Conservation (phyloP, 495 filamentous ascomycete genomes). For the Entonaema liquescens region DNA sequence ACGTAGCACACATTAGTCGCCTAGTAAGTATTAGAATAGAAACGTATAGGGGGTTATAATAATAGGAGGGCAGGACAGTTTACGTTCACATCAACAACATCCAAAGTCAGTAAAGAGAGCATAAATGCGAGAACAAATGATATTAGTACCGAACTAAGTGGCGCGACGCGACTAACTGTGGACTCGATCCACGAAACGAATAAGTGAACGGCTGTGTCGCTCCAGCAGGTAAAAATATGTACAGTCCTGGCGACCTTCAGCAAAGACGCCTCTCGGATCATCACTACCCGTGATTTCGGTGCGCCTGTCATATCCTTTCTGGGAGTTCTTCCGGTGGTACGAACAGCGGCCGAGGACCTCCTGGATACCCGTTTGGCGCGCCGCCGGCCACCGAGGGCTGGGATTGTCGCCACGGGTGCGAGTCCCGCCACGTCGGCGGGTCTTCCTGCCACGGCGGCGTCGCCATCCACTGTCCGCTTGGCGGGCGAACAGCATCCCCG, state of each 20-base stretch:
- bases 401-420: conserved; percentile 37
- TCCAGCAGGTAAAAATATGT: not conserved
- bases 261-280: not conserved
- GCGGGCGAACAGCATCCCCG: conserved; percentile 9
- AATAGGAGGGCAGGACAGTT: not conserved
- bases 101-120: not conserved
- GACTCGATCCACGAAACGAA: conserved; percentile 37
- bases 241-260: conserved; percentile 8
- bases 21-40: not conserved
- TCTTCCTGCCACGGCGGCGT: conserved; percentile 39
- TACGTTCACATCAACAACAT: not conserved
- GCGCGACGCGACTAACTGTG: conserved; percentile 16
- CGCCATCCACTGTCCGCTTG: conserved; percentile 35
- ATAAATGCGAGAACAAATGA: conserved; percentile 15
- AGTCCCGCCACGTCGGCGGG: conserved; percentile 37
- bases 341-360: conserved; percentile 5
- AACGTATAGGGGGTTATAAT: not conserved
- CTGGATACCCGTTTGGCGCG: conserved; percentile 6
- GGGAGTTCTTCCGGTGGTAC: not conserved
- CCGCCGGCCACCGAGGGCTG: conserved; percentile 24
- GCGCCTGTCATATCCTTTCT: conserved; percentile 6
- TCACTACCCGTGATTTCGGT: conserved; percentile 8
- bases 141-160: conserved; percentile 26
- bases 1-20: too few species aligned
- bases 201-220: not conserved